Conservation (phyloP, 129 eudicot genomes). For the Chrysanthemum makinoi region DNA sequence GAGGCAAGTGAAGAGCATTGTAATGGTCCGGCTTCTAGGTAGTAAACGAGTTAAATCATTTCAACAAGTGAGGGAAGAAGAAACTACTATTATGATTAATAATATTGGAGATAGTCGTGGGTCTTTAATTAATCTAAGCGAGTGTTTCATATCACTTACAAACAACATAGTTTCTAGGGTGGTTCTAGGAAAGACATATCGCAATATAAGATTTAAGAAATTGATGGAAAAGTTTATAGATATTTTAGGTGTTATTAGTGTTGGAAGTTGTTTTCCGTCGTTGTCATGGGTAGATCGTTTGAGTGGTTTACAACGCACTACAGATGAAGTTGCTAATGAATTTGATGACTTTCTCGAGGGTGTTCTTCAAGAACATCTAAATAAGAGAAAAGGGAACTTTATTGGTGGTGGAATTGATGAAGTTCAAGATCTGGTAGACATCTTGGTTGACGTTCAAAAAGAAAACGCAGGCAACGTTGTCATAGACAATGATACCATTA, state of each 20-base stretch:
- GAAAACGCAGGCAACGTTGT: constrained; percentile 3
- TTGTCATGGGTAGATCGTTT: constrained; percentile 31
- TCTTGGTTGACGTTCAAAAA: constrained; percentile 30
- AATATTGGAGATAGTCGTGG: constrained; percentile 19
- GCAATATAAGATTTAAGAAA: neutral
- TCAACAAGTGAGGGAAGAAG: constrained; percentile 29
- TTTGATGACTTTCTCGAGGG: constrained; percentile 35
- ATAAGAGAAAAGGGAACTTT: neutral
- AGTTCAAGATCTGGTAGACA: constrained; percentile 28
- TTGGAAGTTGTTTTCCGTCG: constrained; percentile 34
- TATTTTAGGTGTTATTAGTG: neutral
- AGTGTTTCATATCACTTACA: neutral
- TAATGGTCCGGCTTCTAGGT: constrained; percentile 25
- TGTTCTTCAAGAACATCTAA: constrained; percentile 22
- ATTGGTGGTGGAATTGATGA: neutral
- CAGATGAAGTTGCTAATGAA: constrained; percentile 6
- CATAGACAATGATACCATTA: constrained; percentile 26
- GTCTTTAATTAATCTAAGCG: constrained; percentile 13
- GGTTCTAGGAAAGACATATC: constrained; percentile 25
- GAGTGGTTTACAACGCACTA: constrained; percentile 22
- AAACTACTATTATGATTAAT: constrained; percentile 10
- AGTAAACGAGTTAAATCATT: constrained; percentile 29
- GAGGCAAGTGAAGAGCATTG: constrained; percentile 31
- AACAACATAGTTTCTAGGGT: constrained; percentile 27
- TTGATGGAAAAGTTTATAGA: neutral